Conservation (phyloP, 2,329 filamentous ascomycete species). For the Diaporthe sp. region DNA sequence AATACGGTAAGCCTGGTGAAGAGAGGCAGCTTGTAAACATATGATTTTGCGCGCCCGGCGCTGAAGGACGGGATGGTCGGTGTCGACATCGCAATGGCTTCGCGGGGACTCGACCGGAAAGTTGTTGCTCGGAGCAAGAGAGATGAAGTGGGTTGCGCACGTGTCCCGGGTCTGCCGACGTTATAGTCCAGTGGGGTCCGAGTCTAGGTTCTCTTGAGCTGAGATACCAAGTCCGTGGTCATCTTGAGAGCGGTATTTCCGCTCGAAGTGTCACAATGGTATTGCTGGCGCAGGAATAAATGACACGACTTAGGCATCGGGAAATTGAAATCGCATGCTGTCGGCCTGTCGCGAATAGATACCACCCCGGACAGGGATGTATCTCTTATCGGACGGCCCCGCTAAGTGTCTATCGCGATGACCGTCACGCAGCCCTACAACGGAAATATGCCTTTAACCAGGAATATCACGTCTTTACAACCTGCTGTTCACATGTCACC, state of each 20-base stretch:
- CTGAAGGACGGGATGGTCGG: slow-evolving; percentile 69
- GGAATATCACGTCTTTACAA: neutral
- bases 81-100: slow-evolving; percentile 45
- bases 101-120: neutral
- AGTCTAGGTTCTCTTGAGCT: neutral
- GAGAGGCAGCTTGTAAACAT: slow-evolving; percentile 86
- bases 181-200: slow-evolving; percentile 28
- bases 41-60: slow-evolving; percentile 81
- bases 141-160: slow-evolving; percentile 13
- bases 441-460: slow-evolving; percentile 14
- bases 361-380: neutral
- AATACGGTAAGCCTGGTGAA: slow-evolving; percentile 82
- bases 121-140: neutral
- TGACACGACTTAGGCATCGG: neutral
- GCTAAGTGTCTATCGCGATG: slow-evolving; percentile 27
- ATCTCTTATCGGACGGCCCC: slow-evolving; percentile 30
- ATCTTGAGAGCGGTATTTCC: slow-evolving; percentile 31
- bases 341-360: slow-evolving; percentile 19
- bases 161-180: slow-evolving; percentile 21
- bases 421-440: neutral
- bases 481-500: neutral
- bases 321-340: slow-evolving; percentile 25
- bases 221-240: slow-evolving; percentile 25
- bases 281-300: slow-evolving; percentile 1
- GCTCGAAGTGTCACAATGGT: slow-evolving; percentile 16